A percentile compares a stretch with the other conserved stretches of the same genome.
Evolutionary conservation across 1,139 yeast genomes (phyloP).

Genomic region (Sugiyamaella grinbergsii): DNA sequence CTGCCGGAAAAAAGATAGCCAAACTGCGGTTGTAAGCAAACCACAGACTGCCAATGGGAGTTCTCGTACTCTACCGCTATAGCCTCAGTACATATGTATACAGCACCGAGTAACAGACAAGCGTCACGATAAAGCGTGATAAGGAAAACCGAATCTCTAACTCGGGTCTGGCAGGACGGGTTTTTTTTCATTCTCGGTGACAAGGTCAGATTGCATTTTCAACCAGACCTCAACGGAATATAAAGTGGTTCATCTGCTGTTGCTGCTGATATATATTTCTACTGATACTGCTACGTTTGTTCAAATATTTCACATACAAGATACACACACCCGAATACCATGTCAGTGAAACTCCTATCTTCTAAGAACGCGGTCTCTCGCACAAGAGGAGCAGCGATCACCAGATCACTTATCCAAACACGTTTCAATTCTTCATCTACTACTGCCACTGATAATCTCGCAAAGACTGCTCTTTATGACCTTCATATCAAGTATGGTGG

Average conservation of each 20-base stretch:
- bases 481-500: conserved; percentile 80
- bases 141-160: neutral
- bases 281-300: no score
- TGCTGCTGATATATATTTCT: no score
- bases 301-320: no score
- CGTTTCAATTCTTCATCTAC: conserved; percentile 28
- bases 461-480: conserved; percentile 79
- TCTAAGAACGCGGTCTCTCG: neutral
- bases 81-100: no score
- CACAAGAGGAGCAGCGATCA: neutral
- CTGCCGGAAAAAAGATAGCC: no score
- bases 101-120: neutral
- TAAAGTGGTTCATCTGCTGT: no score
- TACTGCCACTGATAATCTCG: conserved; percentile 34
- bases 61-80: no score
- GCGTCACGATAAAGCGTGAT: conserved; percentile 15
- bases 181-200: neutral
- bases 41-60: no score
- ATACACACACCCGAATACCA: no score
- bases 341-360: neutral
- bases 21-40: no score
- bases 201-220: no score
- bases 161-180: conserved; percentile 16
- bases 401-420: neutral
- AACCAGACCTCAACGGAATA: no score